A percentile compares a stretch with the other conserved stretches of the same genome.
These are phyloP conservation scores for barrel medic (Medicago truncatula) DNA, from an alignment of 306 rosid species.

Conservation along the genomic window MtrunA17r5.0-ANR NC_053048.1:1160001-1160500, in stretches of 20 bases:
- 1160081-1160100: conserved; percentile 92
- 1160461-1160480: too few relatives aligned
- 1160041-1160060: conserved; percentile 80
- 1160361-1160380: not conserved
- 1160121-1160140: conserved; percentile 80
- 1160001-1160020: conserved; percentile 83
- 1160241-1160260: conserved; percentile 65
- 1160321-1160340: conserved; percentile 75
- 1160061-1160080: conserved; percentile 81
- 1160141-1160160: conserved; percentile 69
- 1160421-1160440: conserved; percentile 11
- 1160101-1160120: conserved; percentile 88
- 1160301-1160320: conserved; percentile 68
- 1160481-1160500: too few relatives aligned
- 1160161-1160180: conserved; percentile 75
- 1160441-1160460: not conserved
- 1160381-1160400: not conserved
- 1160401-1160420: not conserved
- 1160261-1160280: conserved; percentile 69
- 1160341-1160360: not conserved
- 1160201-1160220: conserved; percentile 93
- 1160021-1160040: conserved; percentile 55
- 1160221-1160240: conserved; percentile 74
- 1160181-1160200: conserved; percentile 91
- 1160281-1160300: conserved; percentile 79